Percentiles rank a stretch among this genome's conserved stretches.
Conservation (phyloP, 176 grass and related monocot species). For the Tillandsia fasciculata region DNA sequence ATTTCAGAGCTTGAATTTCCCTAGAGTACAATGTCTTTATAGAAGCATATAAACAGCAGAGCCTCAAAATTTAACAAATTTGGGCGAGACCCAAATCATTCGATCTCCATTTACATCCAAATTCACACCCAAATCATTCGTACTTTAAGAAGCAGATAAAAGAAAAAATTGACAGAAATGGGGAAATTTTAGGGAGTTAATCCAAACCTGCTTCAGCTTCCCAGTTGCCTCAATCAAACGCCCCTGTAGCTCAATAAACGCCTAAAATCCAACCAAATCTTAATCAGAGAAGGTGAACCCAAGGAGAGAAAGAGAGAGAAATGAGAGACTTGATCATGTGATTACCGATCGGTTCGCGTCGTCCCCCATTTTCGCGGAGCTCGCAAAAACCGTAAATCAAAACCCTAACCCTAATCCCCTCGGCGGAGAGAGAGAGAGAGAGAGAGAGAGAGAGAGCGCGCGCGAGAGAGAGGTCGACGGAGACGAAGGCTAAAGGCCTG, state of each 20-base stretch:
- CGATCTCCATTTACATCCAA: neutral
- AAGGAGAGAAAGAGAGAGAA: neutral
- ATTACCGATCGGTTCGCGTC: constrained; percentile 62
- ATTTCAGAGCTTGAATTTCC: too few relatives aligned
- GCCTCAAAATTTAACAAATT: neutral
- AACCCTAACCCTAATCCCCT: neutral
- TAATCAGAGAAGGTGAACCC: neutral
- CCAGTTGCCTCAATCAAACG: constrained; percentile 58
- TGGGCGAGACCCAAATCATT: neutral
- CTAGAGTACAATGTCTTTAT: too few relatives aligned
- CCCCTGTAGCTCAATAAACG: constrained; percentile 79
- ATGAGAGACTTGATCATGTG: neutral
- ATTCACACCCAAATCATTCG: neutral
- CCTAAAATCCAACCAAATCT: constrained; percentile 23
- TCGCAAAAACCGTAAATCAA: constrained; percentile 21
- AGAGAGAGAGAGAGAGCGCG: too few relatives aligned
- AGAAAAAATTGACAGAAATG: neutral
- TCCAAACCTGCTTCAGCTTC: constrained; percentile 70
- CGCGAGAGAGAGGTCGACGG: too few relatives aligned
- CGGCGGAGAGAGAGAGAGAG: too few relatives aligned
- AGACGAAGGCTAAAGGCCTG: too few relatives aligned
- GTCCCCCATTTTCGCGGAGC: constrained; percentile 37
- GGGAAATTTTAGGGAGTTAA: neutral
- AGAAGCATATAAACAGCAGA: too few relatives aligned
- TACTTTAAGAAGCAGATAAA: neutral